Evolutionary conservation across 2,329 filamentous ascomycete species (phyloP), one percentile per base, ranked within the genome.

Genomic region (Aspergillus latus): DNA sequence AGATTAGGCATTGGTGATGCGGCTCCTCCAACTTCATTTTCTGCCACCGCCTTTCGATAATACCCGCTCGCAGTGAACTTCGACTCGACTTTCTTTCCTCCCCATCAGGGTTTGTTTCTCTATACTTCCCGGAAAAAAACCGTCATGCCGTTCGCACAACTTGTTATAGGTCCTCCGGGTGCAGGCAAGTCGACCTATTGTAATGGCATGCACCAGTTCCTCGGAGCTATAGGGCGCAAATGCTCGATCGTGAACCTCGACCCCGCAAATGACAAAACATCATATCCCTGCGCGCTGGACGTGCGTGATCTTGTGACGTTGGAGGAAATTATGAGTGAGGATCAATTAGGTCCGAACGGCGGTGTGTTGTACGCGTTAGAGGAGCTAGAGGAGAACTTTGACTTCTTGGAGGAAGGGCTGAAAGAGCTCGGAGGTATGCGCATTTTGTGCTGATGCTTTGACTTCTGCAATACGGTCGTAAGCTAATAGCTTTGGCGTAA

Each of bases 181-280:
- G 87, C 92, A 30, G 94, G 94, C 59, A 99, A 99, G 78, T 97
- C 92, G 62, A 99, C 94, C 6, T 97, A 96, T 73, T 97, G 93
- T 80, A 91, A 97, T 85, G 94, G 94, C 71, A 96, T 99, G 89
- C 90, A 97, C 70, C 94, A 99, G 77, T 99, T 99, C 78, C 88
- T 97, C 82, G 88, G 88, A 63, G 93, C 94, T 61, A 96, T 99
- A 71, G 92, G 92, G 59, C 88, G 94, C 55, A 92, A 95, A 74
- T 96, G 91, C 79, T 95, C 91, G 13, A 87, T 97, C 37, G 90
- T 97, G 57, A 99, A 99, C 72, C 87, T 99, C 63, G 94, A 99
- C 76, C 94, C 94, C 28, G 94, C 94, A 53, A 99, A 99, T 79
- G 93, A 97, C 69, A 87, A 88, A 58, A 94, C 92, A 1, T 89